Base-by-base conservation (phyloP, 257 asterid genomes). In the Penstemon barbatus region DNA sequence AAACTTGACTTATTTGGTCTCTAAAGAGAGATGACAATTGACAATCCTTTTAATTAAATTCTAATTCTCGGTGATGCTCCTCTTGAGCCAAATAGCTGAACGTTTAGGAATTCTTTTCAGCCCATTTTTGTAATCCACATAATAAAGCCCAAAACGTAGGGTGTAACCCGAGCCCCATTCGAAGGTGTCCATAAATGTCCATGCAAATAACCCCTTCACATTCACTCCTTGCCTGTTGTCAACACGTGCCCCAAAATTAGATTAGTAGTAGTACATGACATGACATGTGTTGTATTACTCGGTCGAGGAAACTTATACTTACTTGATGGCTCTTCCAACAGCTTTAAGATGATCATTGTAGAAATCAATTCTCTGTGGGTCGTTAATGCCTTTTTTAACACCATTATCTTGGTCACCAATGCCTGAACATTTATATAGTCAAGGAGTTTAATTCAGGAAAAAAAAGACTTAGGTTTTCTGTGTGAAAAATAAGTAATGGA, bases 351-450 rank as follows among this genome's bases (percentile, higher is more conserved):
- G 63, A 43, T 44, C 43, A 57, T 57, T 57, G 13, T 57, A 57
- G 39, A 57, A 57, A 57, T 57, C 63, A 33, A 37, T 57, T 37
- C 63, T 57, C 39, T 57, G 63, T 57, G 44, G 15, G 13, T 57
- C 63, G 9, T 57, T 43, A 7, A 6, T 57, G 15, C 13, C 44
- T 5, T 3, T n/a, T 6, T 10, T 37, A 8, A 8, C 12, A 39
- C 63, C 63, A 58, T 42, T 12, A 3, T 5, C 6, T 1, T 9
- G 13, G 9, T 58, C 63, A 33, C 63, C 63, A 13, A 58, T 37
- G 10, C 63, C 63, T 58, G 46, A 58, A 58, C 10, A 37, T 58
- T 4, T 6, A 58, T 58, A 9, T 6, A 25, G 6, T 15, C 37
- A 12, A 51, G 10, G 2, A 44, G 10, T 44, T 44, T 44, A 44